These are phyloP conservation scores for Aspergillus latus DNA, from an alignment of 2,329 filamentous ascomycete species.

Conservation along the genomic window DNA sequence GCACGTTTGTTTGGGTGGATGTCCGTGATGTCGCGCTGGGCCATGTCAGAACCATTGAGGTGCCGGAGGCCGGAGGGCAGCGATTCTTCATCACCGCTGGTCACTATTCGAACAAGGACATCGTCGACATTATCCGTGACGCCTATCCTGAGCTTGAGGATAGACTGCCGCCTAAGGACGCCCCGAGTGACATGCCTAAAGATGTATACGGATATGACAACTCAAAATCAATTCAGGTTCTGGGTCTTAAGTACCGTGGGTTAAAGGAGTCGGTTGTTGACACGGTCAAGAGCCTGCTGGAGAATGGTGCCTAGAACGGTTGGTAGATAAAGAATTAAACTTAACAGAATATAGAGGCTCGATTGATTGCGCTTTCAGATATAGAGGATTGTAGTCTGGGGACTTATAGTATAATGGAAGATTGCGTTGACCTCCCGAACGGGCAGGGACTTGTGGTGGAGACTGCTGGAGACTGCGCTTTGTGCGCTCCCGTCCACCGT, in stretches of 20 bases:
- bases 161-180: conserved; percentile 41
- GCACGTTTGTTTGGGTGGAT: conserved; percentile 59
- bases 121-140: conserved; percentile 45
- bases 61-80: conserved; percentile 46
- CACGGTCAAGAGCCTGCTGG: conserved; percentile 37
- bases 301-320: conserved; percentile 30
- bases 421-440: no score
- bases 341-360: background rate
- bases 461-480: conserved; percentile 24
- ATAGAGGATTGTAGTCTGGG: no score
- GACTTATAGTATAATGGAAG: no score
- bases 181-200: conserved; percentile 30
- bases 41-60: conserved; percentile 49
- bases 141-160: conserved; percentile 44
- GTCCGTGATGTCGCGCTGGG: conserved; percentile 51
- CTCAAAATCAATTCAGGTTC: conserved; percentile 40
- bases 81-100: conserved; percentile 48
- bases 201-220: conserved; percentile 40
- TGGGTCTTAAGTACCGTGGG: conserved; percentile 43
- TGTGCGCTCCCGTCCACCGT: conserved; percentile 26
- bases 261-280: conserved; percentile 41
- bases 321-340: background rate
- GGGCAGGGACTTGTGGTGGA: background rate
- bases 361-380: background rate
- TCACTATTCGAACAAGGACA: conserved; percentile 43